Evolutionary conservation across 306 rosid genomes (phyloP), one percentile per base, ranked within the genome.

Genomic region (Inga oerstediana): DNA sequence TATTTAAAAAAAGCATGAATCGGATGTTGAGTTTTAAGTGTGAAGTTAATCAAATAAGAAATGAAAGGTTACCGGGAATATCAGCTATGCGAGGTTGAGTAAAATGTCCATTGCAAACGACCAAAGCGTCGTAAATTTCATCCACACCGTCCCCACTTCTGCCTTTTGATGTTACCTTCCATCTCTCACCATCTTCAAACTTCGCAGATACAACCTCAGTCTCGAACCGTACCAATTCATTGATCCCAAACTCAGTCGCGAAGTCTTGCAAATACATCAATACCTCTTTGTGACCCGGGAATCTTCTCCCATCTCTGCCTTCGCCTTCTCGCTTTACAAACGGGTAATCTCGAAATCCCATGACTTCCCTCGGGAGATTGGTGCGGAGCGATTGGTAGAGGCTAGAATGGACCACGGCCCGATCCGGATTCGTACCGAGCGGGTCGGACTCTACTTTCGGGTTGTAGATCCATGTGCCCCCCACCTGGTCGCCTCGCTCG

Each of bases 381-480:
- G 92, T 89, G 78, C 98, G 93, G 24, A 94, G 96, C 56, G 93
- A 89, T 11, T 79, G 72, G 88, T 94, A 94, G 67, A 94, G 87
- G 84, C 97, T 93, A 74, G 92, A 70, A n/a, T 91, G 91, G 71
- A 94, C 83, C 15, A 80, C 2, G 13, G 51, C 72, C 24, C 94
- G 88, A 2, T 56, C 65, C 16, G 93, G 94, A 75, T 89, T 80
- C 69, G 72, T 8, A 0, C 97, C 93, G 0, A 91, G 32, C 0
- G 77, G 89, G 84, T 93, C 97, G 17, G 94, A 90, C 69, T 94
- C 97, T 3, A 86, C 85, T 2, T 80, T 83, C 0, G 93, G 35
- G 8, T 79, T 90, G 77, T 93, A 93, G 4, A 87, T 91, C 98
- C 98, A 93, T 5, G 88, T 27, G 79, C 5, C 97, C 98, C 97